Conservation (phyloP, 345 rosid genomes). For the Reutealis trisperma region DNA sequence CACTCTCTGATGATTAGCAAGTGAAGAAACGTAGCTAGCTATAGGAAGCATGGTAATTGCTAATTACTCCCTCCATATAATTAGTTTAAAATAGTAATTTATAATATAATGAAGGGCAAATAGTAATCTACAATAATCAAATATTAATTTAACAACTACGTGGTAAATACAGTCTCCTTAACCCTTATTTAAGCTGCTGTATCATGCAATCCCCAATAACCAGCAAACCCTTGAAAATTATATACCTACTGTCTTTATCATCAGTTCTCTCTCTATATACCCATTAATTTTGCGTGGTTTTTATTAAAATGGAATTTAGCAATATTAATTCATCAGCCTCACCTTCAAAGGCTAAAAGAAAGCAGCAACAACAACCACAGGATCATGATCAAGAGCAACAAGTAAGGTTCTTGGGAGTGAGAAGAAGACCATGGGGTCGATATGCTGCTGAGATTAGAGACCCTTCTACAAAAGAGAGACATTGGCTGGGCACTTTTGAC, state of each 20-base stretch:
- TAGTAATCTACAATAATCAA: not conserved
- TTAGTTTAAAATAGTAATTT: not conserved
- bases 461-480: slow-evolving; percentile 88
- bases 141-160: not conserved
- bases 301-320: slow-evolving; percentile 39
- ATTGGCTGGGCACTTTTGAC: slow-evolving; percentile 92
- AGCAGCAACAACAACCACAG: slow-evolving; percentile 40
- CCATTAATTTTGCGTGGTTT: not conserved
- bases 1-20: slow-evolving; percentile 29
- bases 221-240: not conserved
- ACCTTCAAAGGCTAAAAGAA: slow-evolving; percentile 57
- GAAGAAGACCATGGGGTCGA: slow-evolving; percentile 95
- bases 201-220: slow-evolving; percentile 24
- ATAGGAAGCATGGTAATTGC: too few relatives aligned
- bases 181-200: slow-evolving; percentile 38
- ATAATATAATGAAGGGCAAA: slow-evolving; percentile 4
- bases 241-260: too few relatives aligned
- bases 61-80: too few relatives aligned
- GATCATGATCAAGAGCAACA: slow-evolving; percentile 25
- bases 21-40: not conserved
- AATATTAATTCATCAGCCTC: slow-evolving; percentile 43
- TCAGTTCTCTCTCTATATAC: not conserved
- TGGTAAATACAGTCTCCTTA: not conserved
- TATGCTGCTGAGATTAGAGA: slow-evolving; percentile 95
- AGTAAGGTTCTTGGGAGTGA: slow-evolving; percentile 77